Evolutionary conservation across 2,329 filamentous ascomycete genomes (phyloP).

Genomic region (Ilyonectria sp.): DNA sequence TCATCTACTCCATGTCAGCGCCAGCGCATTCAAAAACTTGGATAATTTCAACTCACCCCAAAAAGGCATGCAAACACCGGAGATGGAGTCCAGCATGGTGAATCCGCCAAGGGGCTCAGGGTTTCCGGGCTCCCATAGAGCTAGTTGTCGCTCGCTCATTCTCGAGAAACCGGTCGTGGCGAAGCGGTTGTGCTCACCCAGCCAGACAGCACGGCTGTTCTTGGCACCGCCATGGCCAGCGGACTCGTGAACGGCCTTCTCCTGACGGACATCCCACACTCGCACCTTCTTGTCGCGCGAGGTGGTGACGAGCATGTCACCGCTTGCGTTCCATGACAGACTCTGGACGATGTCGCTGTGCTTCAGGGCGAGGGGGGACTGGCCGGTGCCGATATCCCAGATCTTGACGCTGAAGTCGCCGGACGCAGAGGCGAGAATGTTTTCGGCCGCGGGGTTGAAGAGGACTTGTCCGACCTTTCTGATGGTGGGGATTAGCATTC

Average conservation of each 20-base stretch:
- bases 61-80: constrained; percentile 99
- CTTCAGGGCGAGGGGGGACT: constrained; percentile 82
- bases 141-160: constrained; percentile 98
- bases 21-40: background rate
- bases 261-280: constrained; percentile 97
- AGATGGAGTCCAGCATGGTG: constrained; percentile 92
- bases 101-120: constrained; percentile 92
- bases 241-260: constrained; percentile 87
- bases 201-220: constrained; percentile 96
- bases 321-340: constrained; percentile 94
- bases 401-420: constrained; percentile 96
- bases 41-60: constrained; percentile 75
- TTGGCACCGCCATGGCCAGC: constrained; percentile 93
- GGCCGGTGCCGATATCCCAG: constrained; percentile 90
- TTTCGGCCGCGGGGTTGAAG: constrained; percentile 97
- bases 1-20: constrained; percentile 73
- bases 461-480: constrained; percentile 98
- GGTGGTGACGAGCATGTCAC: constrained; percentile 89
- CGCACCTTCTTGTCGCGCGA: constrained; percentile 98
- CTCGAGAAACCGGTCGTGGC: constrained; percentile 97
- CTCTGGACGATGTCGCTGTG: constrained; percentile 95
- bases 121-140: constrained; percentile 92
- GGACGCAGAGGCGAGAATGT: constrained; percentile 94
- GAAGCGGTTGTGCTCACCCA: constrained; percentile 96
- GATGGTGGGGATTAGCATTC: constrained; percentile 40